Evolutionary conservation across 2,329 filamentous ascomycete species (phyloP).

Genomic region (Aphanoascus verrucosus): DNA sequence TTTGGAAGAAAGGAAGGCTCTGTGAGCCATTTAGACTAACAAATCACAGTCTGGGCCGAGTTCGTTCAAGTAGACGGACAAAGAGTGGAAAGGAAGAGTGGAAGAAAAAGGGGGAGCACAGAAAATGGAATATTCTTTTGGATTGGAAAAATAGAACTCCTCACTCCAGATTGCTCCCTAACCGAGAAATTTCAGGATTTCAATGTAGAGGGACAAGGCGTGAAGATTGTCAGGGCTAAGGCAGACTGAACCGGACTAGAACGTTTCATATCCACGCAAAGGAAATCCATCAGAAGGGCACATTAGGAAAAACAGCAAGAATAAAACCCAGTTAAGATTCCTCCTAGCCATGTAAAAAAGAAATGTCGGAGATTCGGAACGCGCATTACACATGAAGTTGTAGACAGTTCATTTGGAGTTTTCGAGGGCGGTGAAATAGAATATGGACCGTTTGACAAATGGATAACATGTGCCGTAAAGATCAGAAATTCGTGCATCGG

Average conservation of each 20-base stretch:
- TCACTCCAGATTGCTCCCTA: constrained; percentile 12
- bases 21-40: too few species aligned
- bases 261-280: neutral
- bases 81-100: neutral
- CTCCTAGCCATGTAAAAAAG: constrained; percentile 8
- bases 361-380: constrained; percentile 2
- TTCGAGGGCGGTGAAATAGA: neutral
- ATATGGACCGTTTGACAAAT: neutral
- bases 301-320: neutral
- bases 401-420: neutral
- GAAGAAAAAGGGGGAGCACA: too few species aligned
- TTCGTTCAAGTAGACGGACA: neutral
- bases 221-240: neutral
- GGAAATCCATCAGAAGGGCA: neutral
- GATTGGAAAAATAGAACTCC: constrained; percentile 8
- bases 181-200: constrained; percentile 8
- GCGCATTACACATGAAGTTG: constrained; percentile 2
- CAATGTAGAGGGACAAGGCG: constrained; percentile 3
- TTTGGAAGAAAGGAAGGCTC: neutral
- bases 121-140: constrained; percentile 1
- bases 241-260: neutral
- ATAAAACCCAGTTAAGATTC: constrained; percentile 1
- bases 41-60: too few species aligned
- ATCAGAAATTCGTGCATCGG: neutral
- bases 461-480: neutral